Conservation (phyloP, 2,329 filamentous ascomycete species). For the Chrysoporthe cubensis region DNA sequence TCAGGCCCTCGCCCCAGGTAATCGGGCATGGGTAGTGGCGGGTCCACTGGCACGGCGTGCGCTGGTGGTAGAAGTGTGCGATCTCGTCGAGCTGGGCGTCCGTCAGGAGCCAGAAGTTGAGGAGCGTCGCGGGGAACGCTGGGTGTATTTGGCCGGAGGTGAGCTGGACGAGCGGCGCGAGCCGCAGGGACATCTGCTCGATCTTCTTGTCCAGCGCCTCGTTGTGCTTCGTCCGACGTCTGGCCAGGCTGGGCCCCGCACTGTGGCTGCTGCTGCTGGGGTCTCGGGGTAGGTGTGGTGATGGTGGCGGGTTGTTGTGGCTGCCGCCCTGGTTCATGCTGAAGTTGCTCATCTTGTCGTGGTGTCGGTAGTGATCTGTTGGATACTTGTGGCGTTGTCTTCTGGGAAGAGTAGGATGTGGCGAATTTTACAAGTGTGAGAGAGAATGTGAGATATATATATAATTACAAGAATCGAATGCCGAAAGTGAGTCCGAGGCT, state of each 20-base stretch:
- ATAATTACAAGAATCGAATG: slow-evolving; percentile 15
- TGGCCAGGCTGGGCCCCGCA: slow-evolving; percentile 36
- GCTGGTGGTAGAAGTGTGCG: slow-evolving; percentile 75
- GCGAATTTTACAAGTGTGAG: neutral
- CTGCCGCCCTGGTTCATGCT: slow-evolving; percentile 23
- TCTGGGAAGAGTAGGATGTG: neutral
- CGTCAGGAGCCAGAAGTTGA: slow-evolving; percentile 75
- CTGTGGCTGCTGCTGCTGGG: slow-evolving; percentile 21
- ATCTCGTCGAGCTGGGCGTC: slow-evolving; percentile 71
- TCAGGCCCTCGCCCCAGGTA: slow-evolving; percentile 58
- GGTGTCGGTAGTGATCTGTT: neutral
- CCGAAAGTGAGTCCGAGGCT: slow-evolving; percentile 8
- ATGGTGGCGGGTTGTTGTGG: slow-evolving; percentile 25
- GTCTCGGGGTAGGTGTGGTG: slow-evolving; percentile 16
- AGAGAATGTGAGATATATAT: slow-evolving; percentile 11
- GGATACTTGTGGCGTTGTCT: neutral
- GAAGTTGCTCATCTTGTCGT: slow-evolving; percentile 21
- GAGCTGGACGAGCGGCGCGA: slow-evolving; percentile 69
- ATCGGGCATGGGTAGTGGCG: slow-evolving; percentile 70
- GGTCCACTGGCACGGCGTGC: slow-evolving; percentile 58
- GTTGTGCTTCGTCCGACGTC: slow-evolving; percentile 47
- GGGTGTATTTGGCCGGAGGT: slow-evolving; percentile 66
- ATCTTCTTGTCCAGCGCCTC: slow-evolving; percentile 65
- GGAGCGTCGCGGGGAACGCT: slow-evolving; percentile 66
- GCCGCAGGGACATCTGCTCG: slow-evolving; percentile 64